Conservation (phyloP, 805 yeast genomes). For the Spathaspora arborariae region DNA sequence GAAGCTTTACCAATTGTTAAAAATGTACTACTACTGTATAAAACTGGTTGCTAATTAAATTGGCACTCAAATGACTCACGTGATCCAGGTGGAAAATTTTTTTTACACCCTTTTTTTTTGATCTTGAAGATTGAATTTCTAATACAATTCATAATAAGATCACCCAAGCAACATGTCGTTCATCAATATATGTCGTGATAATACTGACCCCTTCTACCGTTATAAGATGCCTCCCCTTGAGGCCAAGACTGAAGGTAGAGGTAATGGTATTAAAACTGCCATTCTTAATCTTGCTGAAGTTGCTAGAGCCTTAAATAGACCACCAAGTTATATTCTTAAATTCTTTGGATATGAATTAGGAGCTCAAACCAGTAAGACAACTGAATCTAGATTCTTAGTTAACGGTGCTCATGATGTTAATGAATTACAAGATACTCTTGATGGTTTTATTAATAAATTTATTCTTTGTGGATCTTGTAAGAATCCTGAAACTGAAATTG, state of each 20-base stretch:
- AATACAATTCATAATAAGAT: too few relatives aligned
- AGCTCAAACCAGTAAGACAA: slow-evolving; percentile 74
- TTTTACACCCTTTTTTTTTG: not conserved
- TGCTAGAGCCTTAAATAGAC: slow-evolving; percentile 91
- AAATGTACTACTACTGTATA: too few relatives aligned
- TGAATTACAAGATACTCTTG: slow-evolving; percentile 89
- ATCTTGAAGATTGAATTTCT: too few relatives aligned
- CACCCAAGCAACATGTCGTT: slow-evolving; percentile 55
- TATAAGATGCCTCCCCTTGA: slow-evolving; percentile 98
- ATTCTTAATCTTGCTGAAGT: slow-evolving; percentile 88
- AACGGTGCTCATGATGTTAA: slow-evolving; percentile 92
- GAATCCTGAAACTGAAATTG: slow-evolving; percentile 95
- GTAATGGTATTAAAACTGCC: slow-evolving; percentile 98
- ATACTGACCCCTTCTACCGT: slow-evolving; percentile 97
- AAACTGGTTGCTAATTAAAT: too few relatives aligned
- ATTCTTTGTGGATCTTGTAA: slow-evolving; percentile 93
- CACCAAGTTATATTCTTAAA: slow-evolving; percentile 87
- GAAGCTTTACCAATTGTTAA: not conserved
- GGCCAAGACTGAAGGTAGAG: slow-evolving; percentile 97
- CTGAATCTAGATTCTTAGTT: slow-evolving; percentile 78
- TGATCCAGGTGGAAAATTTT: not conserved
- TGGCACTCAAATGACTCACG: not conserved
- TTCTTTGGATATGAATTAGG: slow-evolving; percentile 96
- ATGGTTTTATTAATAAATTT: slow-evolving; percentile 89
- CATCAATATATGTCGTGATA: slow-evolving; percentile 93